Evolutionary conservation across 306 rosid genomes (phyloP).

Genomic region (Corylus avellana): DNA sequence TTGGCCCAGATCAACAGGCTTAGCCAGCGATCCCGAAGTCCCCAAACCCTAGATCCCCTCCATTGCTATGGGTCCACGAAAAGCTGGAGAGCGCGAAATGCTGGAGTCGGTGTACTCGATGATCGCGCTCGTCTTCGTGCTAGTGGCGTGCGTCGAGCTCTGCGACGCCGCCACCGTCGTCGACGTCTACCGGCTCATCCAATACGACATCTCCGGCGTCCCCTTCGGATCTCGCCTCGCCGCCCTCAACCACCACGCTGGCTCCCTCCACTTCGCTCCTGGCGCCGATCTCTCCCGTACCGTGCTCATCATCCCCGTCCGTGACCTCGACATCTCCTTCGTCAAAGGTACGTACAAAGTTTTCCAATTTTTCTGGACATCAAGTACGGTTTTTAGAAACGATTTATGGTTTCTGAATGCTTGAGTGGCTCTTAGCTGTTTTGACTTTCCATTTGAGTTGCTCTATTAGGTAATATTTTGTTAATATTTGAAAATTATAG

Average conservation of each 20-base stretch:
- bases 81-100: conserved; percentile 49
- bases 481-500: not conserved
- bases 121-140: conserved; percentile 68
- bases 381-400: not conserved
- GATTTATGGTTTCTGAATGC: not conserved
- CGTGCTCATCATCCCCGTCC: conserved; percentile 79
- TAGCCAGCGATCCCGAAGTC: conserved; percentile 10
- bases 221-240: conserved; percentile 98
- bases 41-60: conserved; percentile 48
- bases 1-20: conserved; percentile 18
- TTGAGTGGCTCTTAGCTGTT: not conserved
- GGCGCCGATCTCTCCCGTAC: conserved; percentile 95
- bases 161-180: conserved; percentile 97
- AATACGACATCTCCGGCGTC: conserved; percentile 82
- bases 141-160: conserved; percentile 86
- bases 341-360: conserved; percentile 55
- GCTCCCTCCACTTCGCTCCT: conserved; percentile 74
- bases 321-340: conserved; percentile 77
- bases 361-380: not conserved
- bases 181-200: conserved; percentile 91
- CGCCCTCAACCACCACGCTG: conserved; percentile 86
- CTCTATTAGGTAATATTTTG: not conserved
- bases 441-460: conserved; percentile 1
- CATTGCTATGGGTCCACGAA: conserved; percentile 45
- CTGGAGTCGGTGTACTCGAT: conserved; percentile 73